phyloP scores from a whole-genome alignment of 2,329 filamentous ascomycete genomes.

The Colletotrichum orchidophilum region DNA sequence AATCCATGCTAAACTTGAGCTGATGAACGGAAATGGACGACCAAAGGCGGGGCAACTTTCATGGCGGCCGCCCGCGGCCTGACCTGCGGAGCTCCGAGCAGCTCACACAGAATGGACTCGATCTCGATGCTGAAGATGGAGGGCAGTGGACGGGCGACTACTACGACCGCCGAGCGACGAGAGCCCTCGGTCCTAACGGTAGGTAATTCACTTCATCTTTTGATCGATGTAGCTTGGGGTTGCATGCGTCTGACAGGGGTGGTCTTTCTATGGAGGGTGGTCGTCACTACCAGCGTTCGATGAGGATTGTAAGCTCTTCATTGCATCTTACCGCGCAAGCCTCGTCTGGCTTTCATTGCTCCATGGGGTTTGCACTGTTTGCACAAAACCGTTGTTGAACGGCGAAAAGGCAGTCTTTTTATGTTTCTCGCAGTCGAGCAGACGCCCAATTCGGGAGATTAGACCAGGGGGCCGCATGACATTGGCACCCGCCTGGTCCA shows the following conservation, averaged over 20 bases:
- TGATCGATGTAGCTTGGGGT: background rate
- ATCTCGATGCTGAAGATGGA: background rate
- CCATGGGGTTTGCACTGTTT: background rate
- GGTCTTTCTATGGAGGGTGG: background rate
- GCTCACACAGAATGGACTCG: conserved; percentile 9
- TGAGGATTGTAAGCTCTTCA: background rate
- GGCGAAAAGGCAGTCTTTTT: background rate
- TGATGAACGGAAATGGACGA: conserved; percentile 13
- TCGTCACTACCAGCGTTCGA: background rate
- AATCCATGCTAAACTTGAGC: background rate
- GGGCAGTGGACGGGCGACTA: conserved; percentile 30
- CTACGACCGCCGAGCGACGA: conserved; percentile 27
- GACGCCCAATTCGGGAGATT: background rate
- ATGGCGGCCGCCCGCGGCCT: conserved; percentile 1
- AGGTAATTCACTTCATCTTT: background rate
- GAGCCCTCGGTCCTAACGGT: conserved; percentile 29
- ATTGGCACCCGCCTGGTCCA: conserved; percentile 4
- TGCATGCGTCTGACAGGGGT: background rate
- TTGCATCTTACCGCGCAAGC: background rate
- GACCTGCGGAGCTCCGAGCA: conserved; percentile 13
- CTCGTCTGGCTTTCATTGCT: background rate
- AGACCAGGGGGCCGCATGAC: background rate
- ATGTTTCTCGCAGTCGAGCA: background rate
- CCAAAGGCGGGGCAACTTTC: conserved; percentile 3
- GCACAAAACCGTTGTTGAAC: background rate